Percentiles rank a stretch among this genome's conserved stretches.
Conservation (phyloP, 352 stramenopile species). For the Achlya hypogyna region DNA sequence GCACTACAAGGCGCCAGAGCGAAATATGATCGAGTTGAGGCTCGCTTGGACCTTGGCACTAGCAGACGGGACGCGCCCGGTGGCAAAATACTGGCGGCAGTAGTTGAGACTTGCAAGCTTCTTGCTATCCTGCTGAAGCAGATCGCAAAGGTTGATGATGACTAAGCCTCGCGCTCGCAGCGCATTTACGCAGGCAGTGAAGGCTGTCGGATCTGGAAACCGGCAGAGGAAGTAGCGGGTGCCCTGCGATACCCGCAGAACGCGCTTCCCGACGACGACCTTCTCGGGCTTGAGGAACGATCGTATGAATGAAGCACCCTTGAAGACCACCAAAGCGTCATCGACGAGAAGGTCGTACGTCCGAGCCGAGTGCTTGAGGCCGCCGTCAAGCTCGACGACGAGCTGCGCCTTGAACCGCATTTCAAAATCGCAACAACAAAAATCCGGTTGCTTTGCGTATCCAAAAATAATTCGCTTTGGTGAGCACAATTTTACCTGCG, state of each 20-base stretch:
- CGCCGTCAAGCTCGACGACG: conserved; percentile 10
- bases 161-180: not conserved
- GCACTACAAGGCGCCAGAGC: no score
- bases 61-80: not conserved
- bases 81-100: not conserved
- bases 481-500: no score
- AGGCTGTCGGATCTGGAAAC: conserved; percentile 4
- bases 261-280: conserved; percentile 30
- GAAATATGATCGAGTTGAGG: conserved; percentile 8
- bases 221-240: conserved; percentile 14
- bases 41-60: not conserved
- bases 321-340: not conserved
- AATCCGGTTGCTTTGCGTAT: no score
- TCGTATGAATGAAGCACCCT: conserved; percentile 26
- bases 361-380: conserved; percentile 14
- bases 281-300: conserved; percentile 47
- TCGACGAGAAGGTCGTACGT: conserved; percentile 11
- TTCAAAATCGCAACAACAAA: no score
- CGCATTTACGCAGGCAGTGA: not conserved
- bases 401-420: conserved; percentile 13
- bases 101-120: not conserved
- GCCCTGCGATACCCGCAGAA: conserved; percentile 29
- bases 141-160: conserved; percentile 2
- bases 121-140: conserved; percentile 8
- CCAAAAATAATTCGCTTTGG: no score